A percentile compares a stretch with the other conserved stretches of the same genome.
These are phyloP conservation scores for Ustilago shanxiensis DNA, from an alignment of 1,284 basidiomycete genomes.

Conservation along the genomic window DNA sequence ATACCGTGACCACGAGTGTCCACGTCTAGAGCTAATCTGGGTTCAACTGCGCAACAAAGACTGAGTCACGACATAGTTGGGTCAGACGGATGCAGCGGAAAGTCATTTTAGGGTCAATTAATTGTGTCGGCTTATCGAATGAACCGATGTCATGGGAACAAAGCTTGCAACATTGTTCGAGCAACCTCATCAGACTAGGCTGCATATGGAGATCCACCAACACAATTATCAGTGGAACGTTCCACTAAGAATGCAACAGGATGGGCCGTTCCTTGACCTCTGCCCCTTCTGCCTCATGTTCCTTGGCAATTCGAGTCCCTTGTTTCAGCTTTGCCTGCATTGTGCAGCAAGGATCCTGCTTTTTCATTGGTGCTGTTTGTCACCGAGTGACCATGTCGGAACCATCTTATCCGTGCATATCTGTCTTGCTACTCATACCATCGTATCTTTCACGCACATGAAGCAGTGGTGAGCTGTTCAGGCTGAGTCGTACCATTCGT, in stretches of 20 bases:
- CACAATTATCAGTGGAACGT: no score
- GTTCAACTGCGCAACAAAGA: not conserved
- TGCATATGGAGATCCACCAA: no score
- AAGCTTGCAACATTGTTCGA: not conserved
- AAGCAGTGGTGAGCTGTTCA: not conserved
- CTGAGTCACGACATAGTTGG: not conserved
- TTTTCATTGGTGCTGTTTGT: not conserved
- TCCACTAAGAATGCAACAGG: no score
- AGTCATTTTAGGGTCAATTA: not conserved
- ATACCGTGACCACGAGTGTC: no score
- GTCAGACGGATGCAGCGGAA: not conserved
- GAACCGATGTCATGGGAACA: not conserved
- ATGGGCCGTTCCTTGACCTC: no score
- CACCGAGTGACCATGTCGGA: not conserved
- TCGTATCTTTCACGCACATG: not conserved
- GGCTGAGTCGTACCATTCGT: not conserved
- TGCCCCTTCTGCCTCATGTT: not conserved
- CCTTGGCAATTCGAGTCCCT: not conserved
- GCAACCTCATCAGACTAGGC: no score
- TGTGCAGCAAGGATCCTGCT: not conserved
- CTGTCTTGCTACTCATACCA: not conserved
- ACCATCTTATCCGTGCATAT: not conserved
- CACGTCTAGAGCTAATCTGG: no score
- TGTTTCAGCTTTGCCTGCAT: not conserved
- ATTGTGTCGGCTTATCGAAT: not conserved